phyloP scores from a whole-genome alignment of 1,139 yeast species.

The Sugiyamaella novakii region DNA sequence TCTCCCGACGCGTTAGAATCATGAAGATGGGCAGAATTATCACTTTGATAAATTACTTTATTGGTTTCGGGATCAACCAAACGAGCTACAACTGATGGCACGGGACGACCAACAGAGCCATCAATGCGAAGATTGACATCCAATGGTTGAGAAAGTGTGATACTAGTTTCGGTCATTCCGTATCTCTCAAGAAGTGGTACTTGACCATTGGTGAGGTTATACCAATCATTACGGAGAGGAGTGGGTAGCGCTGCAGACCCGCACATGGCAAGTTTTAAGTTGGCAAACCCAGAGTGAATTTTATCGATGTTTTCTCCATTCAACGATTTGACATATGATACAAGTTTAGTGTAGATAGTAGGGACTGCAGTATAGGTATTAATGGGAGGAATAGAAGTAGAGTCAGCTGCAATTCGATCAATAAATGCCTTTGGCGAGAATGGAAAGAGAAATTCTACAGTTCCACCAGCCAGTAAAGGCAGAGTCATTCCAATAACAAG shows the following conservation, averaged over 20 bases:
- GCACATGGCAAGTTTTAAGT: conserved; percentile 41
- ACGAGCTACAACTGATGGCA: conserved; percentile 41
- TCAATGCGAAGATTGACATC: conserved; percentile 34
- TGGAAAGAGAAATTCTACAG: conserved; percentile 43
- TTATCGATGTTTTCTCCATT: conserved; percentile 6
- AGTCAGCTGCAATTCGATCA: conserved; percentile 31
- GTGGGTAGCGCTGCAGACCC: conserved; percentile 46
- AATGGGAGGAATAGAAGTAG: conserved; percentile 34
- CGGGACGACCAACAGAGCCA: conserved; percentile 44
- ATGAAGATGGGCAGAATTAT: conserved; percentile 19
- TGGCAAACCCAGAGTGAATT: conserved; percentile 27
- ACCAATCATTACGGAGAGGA: conserved; percentile 42
- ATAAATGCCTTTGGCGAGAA: conserved; percentile 38
- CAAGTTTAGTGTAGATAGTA: conserved; percentile 41
- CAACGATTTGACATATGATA: conserved; percentile 32
- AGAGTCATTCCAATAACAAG: conserved; percentile 42
- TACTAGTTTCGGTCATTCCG: conserved; percentile 46
- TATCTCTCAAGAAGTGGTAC: conserved; percentile 43
- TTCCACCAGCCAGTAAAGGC: conserved; percentile 42
- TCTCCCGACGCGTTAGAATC: conserved; percentile 34
- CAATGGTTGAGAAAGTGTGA: conserved; percentile 42
- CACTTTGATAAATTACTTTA: conserved; percentile 31
- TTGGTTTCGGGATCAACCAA: conserved; percentile 36
- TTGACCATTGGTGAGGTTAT: conserved; percentile 36
- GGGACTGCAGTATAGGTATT: conserved; percentile 46